These are phyloP conservation scores for Candida quercuum DNA, from an alignment of 805 yeast species.

Conservation along the genomic window DNA sequence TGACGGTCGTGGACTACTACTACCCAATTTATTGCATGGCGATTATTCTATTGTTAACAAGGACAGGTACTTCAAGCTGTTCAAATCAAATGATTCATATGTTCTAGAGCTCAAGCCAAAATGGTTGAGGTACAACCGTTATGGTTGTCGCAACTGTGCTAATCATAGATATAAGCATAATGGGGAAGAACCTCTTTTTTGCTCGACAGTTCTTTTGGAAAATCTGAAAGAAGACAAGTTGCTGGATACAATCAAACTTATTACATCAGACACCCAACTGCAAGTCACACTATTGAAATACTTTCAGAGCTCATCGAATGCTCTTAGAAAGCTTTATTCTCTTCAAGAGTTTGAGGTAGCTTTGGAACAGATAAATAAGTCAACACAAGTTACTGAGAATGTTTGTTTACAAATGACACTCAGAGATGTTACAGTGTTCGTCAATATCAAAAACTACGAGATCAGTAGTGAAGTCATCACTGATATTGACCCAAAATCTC, in stretches of 20 bases:
- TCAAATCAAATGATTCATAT: conserved; percentile 12
- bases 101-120: conserved; percentile 55
- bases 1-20: conserved; percentile 38
- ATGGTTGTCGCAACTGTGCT: conserved; percentile 56
- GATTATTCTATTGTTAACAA: conserved; percentile 24
- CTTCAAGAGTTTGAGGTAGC: conserved; percentile 18
- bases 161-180: conserved; percentile 32
- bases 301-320: conserved; percentile 15
- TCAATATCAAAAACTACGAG: conserved; percentile 15
- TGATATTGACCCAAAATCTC: conserved; percentile 51
- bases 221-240: neutral
- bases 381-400: conserved; percentile 14
- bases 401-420: conserved; percentile 30
- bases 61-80: conserved; percentile 33
- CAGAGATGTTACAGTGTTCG: conserved; percentile 32
- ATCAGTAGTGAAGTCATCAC: conserved; percentile 25
- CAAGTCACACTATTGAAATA: conserved; percentile 14
- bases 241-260: neutral
- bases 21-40: conserved; percentile 36
- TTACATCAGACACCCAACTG: conserved; percentile 1
- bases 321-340: conserved; percentile 16
- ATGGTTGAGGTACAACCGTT: conserved; percentile 38
- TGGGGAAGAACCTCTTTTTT: conserved; percentile 30
- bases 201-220: conserved; percentile 38
- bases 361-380: conserved; percentile 1